Base-by-base conservation (phyloP, 371 early-diverging fungal species). In the Mucor mucedo region DNA sequence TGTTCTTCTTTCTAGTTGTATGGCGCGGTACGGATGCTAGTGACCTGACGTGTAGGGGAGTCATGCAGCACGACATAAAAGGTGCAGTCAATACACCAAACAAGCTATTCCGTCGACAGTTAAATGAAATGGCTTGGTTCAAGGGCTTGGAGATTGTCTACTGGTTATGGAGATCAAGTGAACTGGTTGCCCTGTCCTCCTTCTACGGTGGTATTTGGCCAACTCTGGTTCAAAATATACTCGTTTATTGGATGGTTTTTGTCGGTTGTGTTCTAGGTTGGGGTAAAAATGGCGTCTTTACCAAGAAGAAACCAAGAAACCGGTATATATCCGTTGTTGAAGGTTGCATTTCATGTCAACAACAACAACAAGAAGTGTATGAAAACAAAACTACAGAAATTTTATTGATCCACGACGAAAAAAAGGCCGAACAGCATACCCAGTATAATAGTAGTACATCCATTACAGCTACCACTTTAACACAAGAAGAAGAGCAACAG, bases 121-220 rank as follows among this genome's bases (percentile, higher is more conserved):
- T 41, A 14, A 65, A 53, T 35, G 55, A 58, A 47, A 55, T 16
- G 39, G 30, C 35, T 7, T 75, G 76, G 76, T 72, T 69, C 53
- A 71, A 71, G 47, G 73, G 68, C 0, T 32, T 62, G 1, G 74
- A 66, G n/a, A 50, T 71, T 0, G 42, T 76, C 0, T 75, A 75
- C 41, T 81, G 82, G 82, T 49, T 76, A 9, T 81, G 82, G 82
- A 58, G 82, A 29, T 65, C 61, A 16, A 73, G 72, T 10, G 79
- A 77, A 38, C n/a, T 78, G 5, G 40, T 73, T 2, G 69, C 72
- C 2, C 52, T 81, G 1, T 68, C 72, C 7, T 68, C 73, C 2
- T 78, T 78, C 39, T 81, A 81, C 63, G 82, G 82, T 39, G 82
- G 82, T 2, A 52, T 75, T 4, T 72, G 71, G 72, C 71, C 76